Evolutionary conservation across 2,329 filamentous ascomycete species (phyloP).

Genomic region (Diaporthe destruens): DNA sequence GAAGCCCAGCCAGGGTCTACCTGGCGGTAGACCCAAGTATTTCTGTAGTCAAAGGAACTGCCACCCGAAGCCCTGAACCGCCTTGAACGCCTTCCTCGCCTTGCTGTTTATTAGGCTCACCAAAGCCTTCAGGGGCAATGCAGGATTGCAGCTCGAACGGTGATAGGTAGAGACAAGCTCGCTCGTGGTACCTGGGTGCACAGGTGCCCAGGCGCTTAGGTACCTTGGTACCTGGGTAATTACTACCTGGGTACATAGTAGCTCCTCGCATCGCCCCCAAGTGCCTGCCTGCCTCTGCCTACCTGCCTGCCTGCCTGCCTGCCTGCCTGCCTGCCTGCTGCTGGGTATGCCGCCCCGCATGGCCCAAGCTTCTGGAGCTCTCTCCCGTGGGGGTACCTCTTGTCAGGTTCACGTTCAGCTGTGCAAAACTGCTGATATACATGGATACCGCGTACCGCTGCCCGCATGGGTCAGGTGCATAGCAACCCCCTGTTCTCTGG

Average conservation of each 20-base stretch:
- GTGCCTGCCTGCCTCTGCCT: too few relatives aligned
- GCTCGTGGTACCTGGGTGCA: background rate
- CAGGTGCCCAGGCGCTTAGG: too few relatives aligned
- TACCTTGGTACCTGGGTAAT: too few relatives aligned
- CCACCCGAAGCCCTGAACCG: background rate
- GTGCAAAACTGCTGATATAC: background rate
- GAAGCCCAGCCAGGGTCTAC: background rate
- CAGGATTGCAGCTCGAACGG: background rate
- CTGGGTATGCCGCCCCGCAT: constrained; percentile 22
- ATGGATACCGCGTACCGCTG: background rate
- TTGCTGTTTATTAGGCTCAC: background rate
- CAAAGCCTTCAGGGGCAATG: too few relatives aligned
- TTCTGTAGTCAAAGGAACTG: background rate
- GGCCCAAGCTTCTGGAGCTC: constrained; percentile 33
- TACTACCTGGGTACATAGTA: background rate
- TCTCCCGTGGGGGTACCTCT: background rate
- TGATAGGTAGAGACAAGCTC: background rate
- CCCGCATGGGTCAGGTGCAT: constrained; percentile 25
- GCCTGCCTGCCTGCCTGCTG: too few relatives aligned
- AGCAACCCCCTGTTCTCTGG: background rate
- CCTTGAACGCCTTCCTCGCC: background rate
- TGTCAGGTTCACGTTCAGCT: background rate
- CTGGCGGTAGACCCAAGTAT: background rate
- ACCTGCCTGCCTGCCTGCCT: too few relatives aligned
- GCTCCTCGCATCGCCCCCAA: background rate